A percentile compares a stretch with the other conserved stretches of the same genome.
Conservation (phyloP, 495 filamentous ascomycete species). For the Alectoria sarmentosa region DNA sequence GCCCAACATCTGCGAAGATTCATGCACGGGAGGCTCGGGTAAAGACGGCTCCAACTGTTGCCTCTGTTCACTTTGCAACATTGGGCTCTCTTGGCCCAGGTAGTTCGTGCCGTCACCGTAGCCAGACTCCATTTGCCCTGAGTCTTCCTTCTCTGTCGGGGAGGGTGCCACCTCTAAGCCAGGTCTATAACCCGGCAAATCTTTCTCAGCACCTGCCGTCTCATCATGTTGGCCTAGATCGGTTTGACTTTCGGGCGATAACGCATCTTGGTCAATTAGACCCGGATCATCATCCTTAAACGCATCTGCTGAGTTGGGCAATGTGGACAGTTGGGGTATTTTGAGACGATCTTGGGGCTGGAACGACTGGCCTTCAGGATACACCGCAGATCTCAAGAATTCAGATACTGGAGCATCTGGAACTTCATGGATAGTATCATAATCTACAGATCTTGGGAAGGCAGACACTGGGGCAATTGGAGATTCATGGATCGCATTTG, state of each 20-base stretch:
- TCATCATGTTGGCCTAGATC: not conserved
- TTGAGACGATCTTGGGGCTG: not conserved
- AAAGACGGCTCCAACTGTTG: slow-evolving; percentile 3
- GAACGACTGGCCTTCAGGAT: slow-evolving; percentile 15
- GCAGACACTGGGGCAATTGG: slow-evolving; percentile 1
- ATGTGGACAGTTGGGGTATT: not conserved
- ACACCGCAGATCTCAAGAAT: slow-evolving; percentile 15
- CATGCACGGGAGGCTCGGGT: not conserved
- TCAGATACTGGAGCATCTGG: slow-evolving; percentile 11
- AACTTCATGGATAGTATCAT: not conserved
- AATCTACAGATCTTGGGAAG: slow-evolving; percentile 1
- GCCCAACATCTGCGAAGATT: not conserved
- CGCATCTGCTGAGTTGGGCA: not conserved
- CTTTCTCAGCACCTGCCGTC: not conserved
- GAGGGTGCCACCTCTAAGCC: slow-evolving; percentile 6
- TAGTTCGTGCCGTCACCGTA: slow-evolving; percentile 2
- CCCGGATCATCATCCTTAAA: not conserved
- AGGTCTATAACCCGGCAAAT: not conserved
- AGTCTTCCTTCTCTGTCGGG: not conserved
- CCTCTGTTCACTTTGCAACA: not conserved
- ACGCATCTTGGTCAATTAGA: not conserved
- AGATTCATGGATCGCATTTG: slow-evolving; percentile 11
- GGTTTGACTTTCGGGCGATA: not conserved
- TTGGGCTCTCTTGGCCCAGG: not conserved
- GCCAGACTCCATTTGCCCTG: not conserved